Evolutionary conservation across 768 basidiomycete species (phyloP).

Genomic region (Saitozyma sp.): DNA sequence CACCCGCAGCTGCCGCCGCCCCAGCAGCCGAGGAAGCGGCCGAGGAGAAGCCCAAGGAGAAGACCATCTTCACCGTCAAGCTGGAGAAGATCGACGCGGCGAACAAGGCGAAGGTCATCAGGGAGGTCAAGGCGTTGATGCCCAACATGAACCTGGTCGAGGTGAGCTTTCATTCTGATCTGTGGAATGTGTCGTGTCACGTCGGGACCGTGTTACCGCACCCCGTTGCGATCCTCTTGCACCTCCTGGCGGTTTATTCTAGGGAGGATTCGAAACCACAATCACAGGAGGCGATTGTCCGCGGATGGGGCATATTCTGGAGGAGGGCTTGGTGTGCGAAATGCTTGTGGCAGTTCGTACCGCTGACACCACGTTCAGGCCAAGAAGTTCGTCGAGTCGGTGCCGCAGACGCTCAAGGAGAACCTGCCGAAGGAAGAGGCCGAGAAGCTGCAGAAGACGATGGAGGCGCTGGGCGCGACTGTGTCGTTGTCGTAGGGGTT

Average conservation of each 20-base stretch:
- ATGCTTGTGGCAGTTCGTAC: background rate
- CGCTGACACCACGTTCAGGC: slow-evolving; percentile 61
- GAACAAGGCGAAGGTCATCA: slow-evolving; percentile 93
- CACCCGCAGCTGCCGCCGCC: slow-evolving; percentile 47
- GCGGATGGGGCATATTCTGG: too few species aligned
- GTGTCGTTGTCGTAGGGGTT: slow-evolving; percentile 60
- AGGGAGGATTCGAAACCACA: too few species aligned
- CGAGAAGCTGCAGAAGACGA: slow-evolving; percentile 89
- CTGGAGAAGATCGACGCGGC: slow-evolving; percentile 90
- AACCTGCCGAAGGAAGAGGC: slow-evolving; percentile 94
- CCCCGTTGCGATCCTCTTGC: too few species aligned
- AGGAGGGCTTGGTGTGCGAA: too few species aligned
- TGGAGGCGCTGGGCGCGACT: slow-evolving; percentile 84
- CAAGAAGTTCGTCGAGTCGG: slow-evolving; percentile 97
- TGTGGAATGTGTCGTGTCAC: too few species aligned
- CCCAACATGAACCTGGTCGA: slow-evolving; percentile 97
- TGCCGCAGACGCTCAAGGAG: slow-evolving; percentile 91
- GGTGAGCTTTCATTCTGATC: too few species aligned
- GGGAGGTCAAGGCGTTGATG: slow-evolving; percentile 93
- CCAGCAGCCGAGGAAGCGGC: slow-evolving; percentile 60
- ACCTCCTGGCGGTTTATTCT: too few species aligned
- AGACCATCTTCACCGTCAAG: slow-evolving; percentile 94
- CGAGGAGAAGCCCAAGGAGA: slow-evolving; percentile 92
- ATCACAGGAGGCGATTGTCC: too few species aligned
- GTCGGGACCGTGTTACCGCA: too few species aligned